Percentiles rank a stretch among this genome's conserved stretches.
These are phyloP conservation scores for Stemphylium lycopersici DNA, from an alignment of 2,329 filamentous ascomycete species.

Conservation along the genomic window DNA sequence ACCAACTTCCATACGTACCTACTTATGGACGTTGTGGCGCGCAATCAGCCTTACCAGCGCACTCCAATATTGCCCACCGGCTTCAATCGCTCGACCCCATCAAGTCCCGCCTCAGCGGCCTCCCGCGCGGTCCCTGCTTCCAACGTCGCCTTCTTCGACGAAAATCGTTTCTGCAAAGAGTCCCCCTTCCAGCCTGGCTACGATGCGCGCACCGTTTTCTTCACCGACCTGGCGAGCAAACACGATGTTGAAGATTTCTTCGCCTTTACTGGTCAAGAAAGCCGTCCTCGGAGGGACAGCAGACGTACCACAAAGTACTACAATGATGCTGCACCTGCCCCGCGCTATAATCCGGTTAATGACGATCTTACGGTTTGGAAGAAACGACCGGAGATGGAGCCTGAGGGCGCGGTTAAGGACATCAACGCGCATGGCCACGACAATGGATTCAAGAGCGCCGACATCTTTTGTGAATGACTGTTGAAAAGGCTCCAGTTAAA, in stretches of 20 bases:
- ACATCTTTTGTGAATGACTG: too few relatives aligned
- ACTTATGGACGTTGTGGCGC: neutral
- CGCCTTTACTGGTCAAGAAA: neutral
- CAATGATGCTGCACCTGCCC: neutral
- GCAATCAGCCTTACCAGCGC: neutral
- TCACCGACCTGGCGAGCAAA: constrained; percentile 12
- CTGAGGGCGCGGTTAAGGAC: neutral
- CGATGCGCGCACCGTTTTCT: constrained; percentile 72
- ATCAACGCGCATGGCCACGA: neutral
- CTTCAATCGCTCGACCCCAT: constrained; percentile 55
- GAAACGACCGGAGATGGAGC: neutral
- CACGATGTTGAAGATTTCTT: constrained; percentile 15
- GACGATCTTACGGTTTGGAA: constrained; percentile 21
- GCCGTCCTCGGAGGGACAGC: neutral
- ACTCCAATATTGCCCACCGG: neutral
- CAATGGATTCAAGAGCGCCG: neutral
- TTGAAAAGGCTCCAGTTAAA: too few relatives aligned
- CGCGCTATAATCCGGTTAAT: constrained; percentile 1
- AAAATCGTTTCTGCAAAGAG: neutral
- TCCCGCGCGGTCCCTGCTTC: neutral
- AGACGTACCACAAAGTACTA: neutral
- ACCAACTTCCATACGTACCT: neutral
- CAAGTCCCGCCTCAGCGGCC: constrained; percentile 52
- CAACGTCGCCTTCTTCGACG: neutral
- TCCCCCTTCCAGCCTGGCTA: constrained; percentile 52